Percentiles rank a stretch among this genome's conserved stretches.
phyloP scores from a whole-genome alignment of 352 stramenopile species.

The Phytopythium helicoides region DNA sequence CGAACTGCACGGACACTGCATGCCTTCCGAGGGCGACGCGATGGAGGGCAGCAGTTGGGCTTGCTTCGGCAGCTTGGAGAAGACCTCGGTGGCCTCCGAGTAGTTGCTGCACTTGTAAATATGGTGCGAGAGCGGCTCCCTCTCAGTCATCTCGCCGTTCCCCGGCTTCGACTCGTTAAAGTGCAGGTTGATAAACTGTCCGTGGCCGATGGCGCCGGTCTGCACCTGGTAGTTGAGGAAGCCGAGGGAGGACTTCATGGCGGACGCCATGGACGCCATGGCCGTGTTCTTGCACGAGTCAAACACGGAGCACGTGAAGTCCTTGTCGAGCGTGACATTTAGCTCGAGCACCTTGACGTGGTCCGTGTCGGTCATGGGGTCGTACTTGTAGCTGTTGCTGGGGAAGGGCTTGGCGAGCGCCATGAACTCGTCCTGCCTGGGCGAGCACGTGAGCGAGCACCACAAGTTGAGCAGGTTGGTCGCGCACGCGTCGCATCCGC shows the following conservation, averaged over 20 bases:
- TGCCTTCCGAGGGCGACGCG: conserved; percentile 37
- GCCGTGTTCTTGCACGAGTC: conserved; percentile 86
- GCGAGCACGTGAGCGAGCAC: conserved; percentile 85
- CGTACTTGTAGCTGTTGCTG: conserved; percentile 62
- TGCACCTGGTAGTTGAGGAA: conserved; percentile 91
- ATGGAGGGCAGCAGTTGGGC: conserved; percentile 71
- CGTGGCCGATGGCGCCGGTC: conserved; percentile 82
- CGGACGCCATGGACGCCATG: conserved; percentile 65
- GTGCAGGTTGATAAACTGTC: conserved; percentile 80
- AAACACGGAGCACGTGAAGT: conserved; percentile 75
- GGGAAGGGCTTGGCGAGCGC: conserved; percentile 60
- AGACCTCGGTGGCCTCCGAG: conserved; percentile 41
- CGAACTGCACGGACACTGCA: conserved; percentile 75
- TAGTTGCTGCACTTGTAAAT: conserved; percentile 81
- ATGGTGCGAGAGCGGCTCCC: conserved; percentile 44
- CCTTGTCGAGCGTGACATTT: conserved; percentile 68
- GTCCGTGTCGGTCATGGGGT: conserved; percentile 74
- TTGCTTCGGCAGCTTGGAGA: conserved; percentile 50
- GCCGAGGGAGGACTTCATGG: conserved; percentile 81
- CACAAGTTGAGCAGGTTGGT: conserved; percentile 85
- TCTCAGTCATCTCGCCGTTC: conserved; percentile 7
- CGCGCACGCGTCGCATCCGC: conserved; percentile 79
- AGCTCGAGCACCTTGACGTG: conserved; percentile 80
- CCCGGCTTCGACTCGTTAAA: conserved; percentile 41
- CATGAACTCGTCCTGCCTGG: conserved; percentile 72